A percentile compares a stretch with the other conserved stretches of the same genome.
Evolutionary conservation across 1,139 yeast species (phyloP).

Genomic region (Hemisphaericaspora lyxosophila): DNA sequence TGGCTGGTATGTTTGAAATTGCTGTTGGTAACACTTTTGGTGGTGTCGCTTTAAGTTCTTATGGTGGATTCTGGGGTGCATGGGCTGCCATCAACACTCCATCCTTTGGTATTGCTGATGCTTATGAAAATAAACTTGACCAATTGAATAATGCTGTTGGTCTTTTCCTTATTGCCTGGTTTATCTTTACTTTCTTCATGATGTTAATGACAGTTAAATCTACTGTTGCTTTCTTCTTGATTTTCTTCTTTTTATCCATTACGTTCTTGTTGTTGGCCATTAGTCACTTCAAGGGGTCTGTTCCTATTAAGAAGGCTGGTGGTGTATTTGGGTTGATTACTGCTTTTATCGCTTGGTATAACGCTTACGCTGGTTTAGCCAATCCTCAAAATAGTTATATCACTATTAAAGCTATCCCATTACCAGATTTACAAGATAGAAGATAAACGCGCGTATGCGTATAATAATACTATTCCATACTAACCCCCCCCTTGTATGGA

Average conservation of each 20-base stretch:
- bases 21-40: slow-evolving; percentile 86
- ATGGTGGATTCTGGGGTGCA: slow-evolving; percentile 88
- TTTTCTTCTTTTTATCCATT: slow-evolving; percentile 63
- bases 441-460: too few species aligned
- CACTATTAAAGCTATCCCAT: slow-evolving; percentile 50
- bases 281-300: slow-evolving; percentile 43
- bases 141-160: slow-evolving; percentile 58
- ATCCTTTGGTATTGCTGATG: slow-evolving; percentile 67
- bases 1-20: slow-evolving; percentile 78
- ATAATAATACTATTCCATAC: too few species aligned
- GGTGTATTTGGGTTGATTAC: slow-evolving; percentile 82
- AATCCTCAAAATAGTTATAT: slow-evolving; percentile 68
- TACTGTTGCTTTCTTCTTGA: slow-evolving; percentile 69
- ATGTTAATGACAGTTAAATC: slow-evolving; percentile 71
- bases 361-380: slow-evolving; percentile 89
- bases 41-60: slow-evolving; percentile 79
- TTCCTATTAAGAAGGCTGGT: slow-evolving; percentile 56
- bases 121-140: slow-evolving; percentile 41
- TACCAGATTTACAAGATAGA: slow-evolving; percentile 39
- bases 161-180: slow-evolving; percentile 75
- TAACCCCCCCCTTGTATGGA: too few species aligned
- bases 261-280: slow-evolving; percentile 69
- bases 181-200: slow-evolving; percentile 71
- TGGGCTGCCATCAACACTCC: slow-evolving; percentile 73
- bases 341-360: slow-evolving; percentile 82